These are phyloP conservation scores for Phytophthora chlamydospora DNA, from an alignment of 352 stramenopile species.

Conservation along the genomic window DNA sequence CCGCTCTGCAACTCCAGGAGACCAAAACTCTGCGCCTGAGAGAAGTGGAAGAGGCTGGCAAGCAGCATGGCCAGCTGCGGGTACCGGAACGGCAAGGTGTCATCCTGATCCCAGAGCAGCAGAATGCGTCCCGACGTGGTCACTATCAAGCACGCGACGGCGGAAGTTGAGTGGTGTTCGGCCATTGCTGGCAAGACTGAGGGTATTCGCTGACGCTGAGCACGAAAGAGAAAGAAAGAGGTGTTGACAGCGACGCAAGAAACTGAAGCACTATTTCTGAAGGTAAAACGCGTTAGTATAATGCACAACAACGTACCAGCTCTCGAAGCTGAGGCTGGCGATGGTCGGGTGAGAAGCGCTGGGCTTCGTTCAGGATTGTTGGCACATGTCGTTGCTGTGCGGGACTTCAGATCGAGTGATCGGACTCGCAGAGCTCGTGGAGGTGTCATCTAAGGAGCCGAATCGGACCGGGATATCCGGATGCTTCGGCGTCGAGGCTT, in stretches of 20 bases:
- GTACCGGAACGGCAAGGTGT: slow-evolving; percentile 49
- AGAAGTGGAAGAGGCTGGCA: slow-evolving; percentile 67
- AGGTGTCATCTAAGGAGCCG: slow-evolving; percentile 29
- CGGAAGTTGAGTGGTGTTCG: slow-evolving; percentile 11
- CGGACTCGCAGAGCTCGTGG: slow-evolving; percentile 35
- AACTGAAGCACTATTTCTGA: too few species aligned
- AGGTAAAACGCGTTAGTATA: background rate
- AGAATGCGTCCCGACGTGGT: slow-evolving; percentile 56
- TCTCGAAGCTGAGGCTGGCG: background rate
- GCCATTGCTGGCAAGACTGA: slow-evolving; percentile 13
- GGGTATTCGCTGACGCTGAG: background rate
- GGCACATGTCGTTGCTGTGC: slow-evolving; percentile 28
- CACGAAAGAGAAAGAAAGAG: background rate
- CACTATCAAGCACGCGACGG: slow-evolving; percentile 53
- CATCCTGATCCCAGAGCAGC: slow-evolving; percentile 53
- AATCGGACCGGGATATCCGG: slow-evolving; percentile 16
- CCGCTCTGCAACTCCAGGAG: slow-evolving; percentile 47
- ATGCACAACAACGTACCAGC: slow-evolving; percentile 15
- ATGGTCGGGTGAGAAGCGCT: slow-evolving; percentile 6
- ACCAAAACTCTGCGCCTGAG: slow-evolving; percentile 37
- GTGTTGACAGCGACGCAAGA: too few species aligned
- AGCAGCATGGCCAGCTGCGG: slow-evolving; percentile 54
- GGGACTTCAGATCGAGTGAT: slow-evolving; percentile 11
- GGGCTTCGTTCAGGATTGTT: slow-evolving; percentile 25
- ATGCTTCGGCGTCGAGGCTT: slow-evolving; percentile 14